Percentiles rank a stretch among this genome's conserved stretches.
Conservation (phyloP, 2,329 filamentous ascomycete genomes). For the Aspergillus sp. region DNA sequence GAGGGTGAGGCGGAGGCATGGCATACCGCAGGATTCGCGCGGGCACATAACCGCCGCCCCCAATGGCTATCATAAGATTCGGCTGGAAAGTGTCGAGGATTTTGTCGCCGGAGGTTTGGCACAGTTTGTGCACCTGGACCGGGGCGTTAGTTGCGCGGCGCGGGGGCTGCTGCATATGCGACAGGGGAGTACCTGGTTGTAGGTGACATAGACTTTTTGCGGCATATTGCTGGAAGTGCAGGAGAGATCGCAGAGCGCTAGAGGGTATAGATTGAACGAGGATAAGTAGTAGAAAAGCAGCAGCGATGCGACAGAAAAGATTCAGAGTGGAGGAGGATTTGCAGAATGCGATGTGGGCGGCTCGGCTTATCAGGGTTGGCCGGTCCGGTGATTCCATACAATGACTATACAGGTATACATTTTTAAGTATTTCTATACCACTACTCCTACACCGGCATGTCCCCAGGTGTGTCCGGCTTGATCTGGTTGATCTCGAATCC, state of each 20-base stretch:
- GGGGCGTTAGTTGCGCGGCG: background rate
- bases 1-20: no score
- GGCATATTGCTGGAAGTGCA: constrained; percentile 50
- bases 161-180: background rate
- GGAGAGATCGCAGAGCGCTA: background rate
- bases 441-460: no score
- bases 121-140: constrained; percentile 85
- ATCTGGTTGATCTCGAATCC: constrained; percentile 40
- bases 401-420: no score
- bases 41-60: constrained; percentile 92
- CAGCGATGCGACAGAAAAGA: no score
- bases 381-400: no score
- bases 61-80: constrained; percentile 96
- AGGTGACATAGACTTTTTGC: constrained; percentile 81
- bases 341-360: no score
- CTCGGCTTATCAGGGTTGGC: no score
- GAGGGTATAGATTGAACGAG: background rate
- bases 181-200: constrained; percentile 61
- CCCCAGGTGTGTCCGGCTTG: constrained; percentile 13
- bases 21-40: constrained; percentile 78
- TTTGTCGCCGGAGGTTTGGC: constrained; percentile 69
- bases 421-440: no score
- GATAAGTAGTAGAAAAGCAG: no score
- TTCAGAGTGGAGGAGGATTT: no score
- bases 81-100: constrained; percentile 83